Conservation (phyloP, 176 grass and related monocot genomes). For the Avena atlantica region DNA sequence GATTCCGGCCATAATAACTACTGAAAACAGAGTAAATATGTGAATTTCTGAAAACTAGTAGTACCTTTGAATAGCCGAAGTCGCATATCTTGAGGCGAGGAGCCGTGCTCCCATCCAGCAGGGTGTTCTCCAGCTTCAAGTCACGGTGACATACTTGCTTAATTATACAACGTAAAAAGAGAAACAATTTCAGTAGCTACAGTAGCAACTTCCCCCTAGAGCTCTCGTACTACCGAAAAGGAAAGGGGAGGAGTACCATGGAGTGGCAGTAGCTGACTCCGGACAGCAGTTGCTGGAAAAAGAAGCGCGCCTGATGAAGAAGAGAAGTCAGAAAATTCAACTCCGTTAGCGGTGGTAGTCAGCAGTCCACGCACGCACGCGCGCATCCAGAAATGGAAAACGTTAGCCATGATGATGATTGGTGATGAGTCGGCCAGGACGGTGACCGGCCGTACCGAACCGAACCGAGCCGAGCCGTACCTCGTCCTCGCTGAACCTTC, state of each 20-base stretch:
- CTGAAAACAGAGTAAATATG: not conserved
- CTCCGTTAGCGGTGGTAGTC: not conserved
- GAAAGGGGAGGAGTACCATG: constrained; percentile 54
- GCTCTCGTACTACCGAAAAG: not conserved
- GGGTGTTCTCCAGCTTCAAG: constrained; percentile 80
- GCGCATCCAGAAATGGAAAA: too few species aligned
- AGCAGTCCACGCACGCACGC: too few species aligned
- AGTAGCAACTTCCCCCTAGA: not conserved
- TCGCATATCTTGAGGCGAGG: constrained; percentile 86
- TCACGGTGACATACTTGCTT: constrained; percentile 84
- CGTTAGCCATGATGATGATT: too few species aligned
- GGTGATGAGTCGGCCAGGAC: too few species aligned
- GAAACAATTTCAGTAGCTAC: constrained; percentile 22
- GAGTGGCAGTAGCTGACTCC: constrained; percentile 89
- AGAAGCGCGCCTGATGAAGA: constrained; percentile 77
- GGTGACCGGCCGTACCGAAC: too few species aligned
- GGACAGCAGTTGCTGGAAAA: constrained; percentile 80
- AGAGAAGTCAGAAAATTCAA: constrained; percentile 19
- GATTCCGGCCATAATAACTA: not conserved
- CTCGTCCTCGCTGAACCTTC: constrained; percentile 85
- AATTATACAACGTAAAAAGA: constrained; percentile 28
- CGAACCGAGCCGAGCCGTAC: constrained; percentile 16
- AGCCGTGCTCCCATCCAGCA: constrained; percentile 65
- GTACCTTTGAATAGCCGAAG: constrained; percentile 80
- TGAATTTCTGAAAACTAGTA: not conserved